phyloP scores from a whole-genome alignment of 75 land plant genomes.

The Adiantum capillusveneris region DNA sequence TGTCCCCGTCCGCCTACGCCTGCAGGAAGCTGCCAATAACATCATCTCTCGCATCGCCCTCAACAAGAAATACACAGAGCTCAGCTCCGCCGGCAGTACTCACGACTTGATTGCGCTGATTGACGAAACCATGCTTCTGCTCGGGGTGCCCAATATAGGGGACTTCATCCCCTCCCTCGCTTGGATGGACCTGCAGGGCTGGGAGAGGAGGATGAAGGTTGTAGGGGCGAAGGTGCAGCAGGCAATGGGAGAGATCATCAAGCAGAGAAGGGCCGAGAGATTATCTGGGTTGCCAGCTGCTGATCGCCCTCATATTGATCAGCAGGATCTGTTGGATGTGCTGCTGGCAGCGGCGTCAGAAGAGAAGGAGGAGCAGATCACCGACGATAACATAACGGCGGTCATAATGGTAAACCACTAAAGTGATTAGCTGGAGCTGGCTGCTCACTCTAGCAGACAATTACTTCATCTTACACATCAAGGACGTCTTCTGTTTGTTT shows the following conservation, averaged over 20 bases:
- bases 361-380: not conserved
- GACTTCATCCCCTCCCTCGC: slow-evolving; percentile 12
- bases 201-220: too few species aligned
- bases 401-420: slow-evolving; percentile 3
- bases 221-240: too few species aligned
- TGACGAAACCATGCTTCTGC: not conserved
- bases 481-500: too few species aligned
- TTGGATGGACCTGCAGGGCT: slow-evolving; percentile 10
- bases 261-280: not conserved
- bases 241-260: not conserved
- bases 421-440: not conserved
- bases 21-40: not conserved
- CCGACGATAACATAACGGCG: not conserved
- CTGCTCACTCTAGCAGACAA: not conserved
- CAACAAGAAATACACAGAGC: not conserved
- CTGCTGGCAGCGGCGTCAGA: not conserved
- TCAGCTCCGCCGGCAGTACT: not conserved
- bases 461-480: not conserved
- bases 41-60: not conserved
- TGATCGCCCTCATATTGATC: not conserved
- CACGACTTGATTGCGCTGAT: not conserved
- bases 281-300: slow-evolving; percentile 8
- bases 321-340: not conserved
- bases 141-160: slow-evolving; percentile 2
- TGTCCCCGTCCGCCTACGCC: not conserved